Evolutionary conservation across 768 basidiomycete species (phyloP).

Genomic region (Boletales sp.): DNA sequence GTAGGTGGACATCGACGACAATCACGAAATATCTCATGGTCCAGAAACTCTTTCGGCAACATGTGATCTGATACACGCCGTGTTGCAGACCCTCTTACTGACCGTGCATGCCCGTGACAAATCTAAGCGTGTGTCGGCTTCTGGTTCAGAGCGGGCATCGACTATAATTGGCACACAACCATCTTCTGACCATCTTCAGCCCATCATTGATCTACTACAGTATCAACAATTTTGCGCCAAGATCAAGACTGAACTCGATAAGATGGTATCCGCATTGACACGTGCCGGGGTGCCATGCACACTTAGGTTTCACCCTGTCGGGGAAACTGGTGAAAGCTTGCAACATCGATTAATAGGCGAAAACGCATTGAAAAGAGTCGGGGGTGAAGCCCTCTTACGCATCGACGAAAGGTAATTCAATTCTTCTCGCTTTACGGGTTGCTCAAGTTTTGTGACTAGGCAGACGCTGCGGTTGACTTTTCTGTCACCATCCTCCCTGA

Average conservation of each 20-base stretch:
- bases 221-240: slow-evolving; percentile 72
- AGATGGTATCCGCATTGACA: slow-evolving; percentile 45
- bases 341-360: slow-evolving; percentile 44
- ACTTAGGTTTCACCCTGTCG: slow-evolving; percentile 60
- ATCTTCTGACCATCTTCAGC: slow-evolving; percentile 59
- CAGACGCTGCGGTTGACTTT: slow-evolving; percentile 76
- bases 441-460: slow-evolving; percentile 33
- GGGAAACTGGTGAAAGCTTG: slow-evolving; percentile 62
- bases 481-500: slow-evolving; percentile 67
- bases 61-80: slow-evolving; percentile 68
- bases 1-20: slow-evolving; percentile 34
- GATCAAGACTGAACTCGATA: slow-evolving; percentile 55
- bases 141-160: slow-evolving; percentile 27
- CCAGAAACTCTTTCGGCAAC: slow-evolving; percentile 28
- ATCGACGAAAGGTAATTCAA: slow-evolving; percentile 59
- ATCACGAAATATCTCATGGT: slow-evolving; percentile 9
- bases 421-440: background rate
- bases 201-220: slow-evolving; percentile 75
- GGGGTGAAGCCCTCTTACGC: slow-evolving; percentile 70
- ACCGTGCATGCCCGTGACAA: slow-evolving; percentile 54
- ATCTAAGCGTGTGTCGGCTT: slow-evolving; percentile 32
- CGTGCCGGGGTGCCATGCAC: slow-evolving; percentile 52
- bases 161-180: slow-evolving; percentile 6
- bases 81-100: slow-evolving; percentile 61
- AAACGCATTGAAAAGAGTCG: slow-evolving; percentile 41